A percentile compares a stretch with the other conserved stretches of the same genome.
These are phyloP conservation scores for Helenozyma baotianmanensis DNA, from an alignment of 805 yeast genomes.

Conservation along the genomic window DNA sequence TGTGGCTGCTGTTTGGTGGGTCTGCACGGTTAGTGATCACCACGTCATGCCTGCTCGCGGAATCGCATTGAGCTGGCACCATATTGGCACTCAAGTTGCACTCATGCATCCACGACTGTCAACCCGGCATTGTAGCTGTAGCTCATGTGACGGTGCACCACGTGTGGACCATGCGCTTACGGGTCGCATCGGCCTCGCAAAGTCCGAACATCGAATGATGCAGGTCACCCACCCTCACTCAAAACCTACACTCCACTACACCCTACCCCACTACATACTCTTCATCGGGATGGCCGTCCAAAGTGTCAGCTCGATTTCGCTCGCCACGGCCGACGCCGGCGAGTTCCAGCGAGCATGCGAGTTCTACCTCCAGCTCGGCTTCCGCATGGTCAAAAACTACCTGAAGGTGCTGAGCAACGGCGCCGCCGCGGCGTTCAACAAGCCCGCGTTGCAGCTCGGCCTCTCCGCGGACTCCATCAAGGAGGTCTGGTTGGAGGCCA, in stretches of 20 bases:
- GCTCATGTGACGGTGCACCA: no score
- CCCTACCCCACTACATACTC: no score
- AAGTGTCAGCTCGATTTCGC: constrained; percentile 54
- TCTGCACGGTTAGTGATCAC: no score
- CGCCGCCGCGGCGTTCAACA: constrained; percentile 18
- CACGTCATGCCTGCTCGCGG: no score
- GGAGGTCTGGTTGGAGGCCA: constrained; percentile 71
- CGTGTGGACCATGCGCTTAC: no score
- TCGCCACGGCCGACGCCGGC: constrained; percentile 49
- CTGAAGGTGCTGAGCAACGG: constrained; percentile 45
- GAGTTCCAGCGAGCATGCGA: constrained; percentile 43
- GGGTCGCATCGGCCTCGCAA: constrained; percentile 2
- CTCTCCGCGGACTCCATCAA: constrained; percentile 60
- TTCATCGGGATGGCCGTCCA: constrained; percentile 15
- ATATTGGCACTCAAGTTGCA: no score
- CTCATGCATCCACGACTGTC: no score
- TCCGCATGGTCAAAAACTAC: constrained; percentile 54
- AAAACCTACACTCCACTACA: not conserved
- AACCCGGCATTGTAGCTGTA: no score
- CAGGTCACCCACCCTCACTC: no score
- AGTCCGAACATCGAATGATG: constrained; percentile 1
- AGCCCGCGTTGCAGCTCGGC: constrained; percentile 40
- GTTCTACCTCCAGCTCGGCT: constrained; percentile 63
- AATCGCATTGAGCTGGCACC: no score
- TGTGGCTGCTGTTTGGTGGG: no score